These are phyloP conservation scores for Trypanosoma lewisi DNA, from an alignment of 208 protist genomes.

Conservation along the genomic window DNA sequence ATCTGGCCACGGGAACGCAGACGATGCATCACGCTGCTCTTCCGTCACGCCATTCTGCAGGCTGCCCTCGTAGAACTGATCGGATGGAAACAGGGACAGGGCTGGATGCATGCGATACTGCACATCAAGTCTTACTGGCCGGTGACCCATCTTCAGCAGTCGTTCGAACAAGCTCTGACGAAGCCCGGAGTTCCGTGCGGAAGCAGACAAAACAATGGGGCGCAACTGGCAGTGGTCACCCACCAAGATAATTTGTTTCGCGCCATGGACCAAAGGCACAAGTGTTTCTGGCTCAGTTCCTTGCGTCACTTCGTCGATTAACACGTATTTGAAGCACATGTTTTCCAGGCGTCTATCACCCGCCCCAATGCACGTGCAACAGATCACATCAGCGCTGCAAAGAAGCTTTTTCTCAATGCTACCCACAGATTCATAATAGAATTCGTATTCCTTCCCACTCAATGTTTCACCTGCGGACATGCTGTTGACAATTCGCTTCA, in stretches of 20 bases:
- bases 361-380: slow-evolving; percentile 93
- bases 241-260: slow-evolving; percentile 92
- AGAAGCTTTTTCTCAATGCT: slow-evolving; percentile 76
- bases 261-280: slow-evolving; percentile 94
- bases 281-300: slow-evolving; percentile 95
- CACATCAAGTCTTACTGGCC: slow-evolving; percentile 92
- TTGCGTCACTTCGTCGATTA: slow-evolving; percentile 98
- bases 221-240: slow-evolving; percentile 97
- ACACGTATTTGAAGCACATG: slow-evolving; percentile 90
- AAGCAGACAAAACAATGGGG: slow-evolving; percentile 95
- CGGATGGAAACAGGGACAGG: slow-evolving; percentile 95
- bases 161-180: slow-evolving; percentile 95
- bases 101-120: slow-evolving; percentile 99
- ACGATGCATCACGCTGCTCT: slow-evolving; percentile 46
- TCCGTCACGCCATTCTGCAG: slow-evolving; percentile 95
- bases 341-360: slow-evolving; percentile 84
- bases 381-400: slow-evolving; percentile 93
- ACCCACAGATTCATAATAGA: slow-evolving; percentile 48
- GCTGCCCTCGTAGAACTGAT: slow-evolving; percentile 97
- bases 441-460: slow-evolving; percentile 58
- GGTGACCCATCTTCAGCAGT: slow-evolving; percentile 85
- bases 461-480: slow-evolving; percentile 86
- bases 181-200: slow-evolving; percentile 90
- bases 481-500: slow-evolving; percentile 71
- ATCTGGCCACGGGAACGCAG: slow-evolving; percentile 92